Base-by-base conservation (phyloP, 371 early-diverging fungal genomes). In the Circinella umbellata region DNA sequence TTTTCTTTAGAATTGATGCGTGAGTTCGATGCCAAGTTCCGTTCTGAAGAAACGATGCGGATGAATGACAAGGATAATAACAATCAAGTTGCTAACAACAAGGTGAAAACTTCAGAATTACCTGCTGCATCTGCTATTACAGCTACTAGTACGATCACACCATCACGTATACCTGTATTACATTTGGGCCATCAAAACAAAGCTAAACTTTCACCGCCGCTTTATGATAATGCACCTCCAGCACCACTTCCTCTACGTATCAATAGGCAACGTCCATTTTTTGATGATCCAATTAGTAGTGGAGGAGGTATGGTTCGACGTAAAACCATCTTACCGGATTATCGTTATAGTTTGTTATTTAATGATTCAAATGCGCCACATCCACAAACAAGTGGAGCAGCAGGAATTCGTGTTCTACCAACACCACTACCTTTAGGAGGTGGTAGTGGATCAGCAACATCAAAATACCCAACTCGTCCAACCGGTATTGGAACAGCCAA, bases 1-100 rank as follows among this genome's bases (percentile, higher is more conserved):
- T 62, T 83, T 8, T 83, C 83, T 0, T 37, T 76, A 18, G 78
- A 83, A n/a, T 53, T 83, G 35, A 68, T 77, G 69, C 79, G 72
- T 49, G 81, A 83, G 61, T 53, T 83, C 4, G 63, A 76, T 53
- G 68, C 67, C 55, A 83, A 77, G 14, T 69, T 73, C 38, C 74
- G 71, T 35, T 35, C 34, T 4, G 76, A 75, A 17, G 69, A 69
- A 15, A 4, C 70, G 10, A 47, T n/a, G 4, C 9, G 17, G 3
- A 2, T 34, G 3, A 35, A 51, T 15, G 51, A 47, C 37, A 64
- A 64, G 36, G 34, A 48, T 38, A 53, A 42, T 42, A 42, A 9
- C 9, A 42, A n/a, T n/a, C 53, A 53, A 11, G 37, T 47, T 5
- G 34, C 64, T 27, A 27, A 27, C 49, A 51, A 15, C 14, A 55